Evolutionary conservation across 345 rosid species (phyloP), one percentile per base, ranked within the genome.

Genomic region (Atalantia buxifolia): DNA sequence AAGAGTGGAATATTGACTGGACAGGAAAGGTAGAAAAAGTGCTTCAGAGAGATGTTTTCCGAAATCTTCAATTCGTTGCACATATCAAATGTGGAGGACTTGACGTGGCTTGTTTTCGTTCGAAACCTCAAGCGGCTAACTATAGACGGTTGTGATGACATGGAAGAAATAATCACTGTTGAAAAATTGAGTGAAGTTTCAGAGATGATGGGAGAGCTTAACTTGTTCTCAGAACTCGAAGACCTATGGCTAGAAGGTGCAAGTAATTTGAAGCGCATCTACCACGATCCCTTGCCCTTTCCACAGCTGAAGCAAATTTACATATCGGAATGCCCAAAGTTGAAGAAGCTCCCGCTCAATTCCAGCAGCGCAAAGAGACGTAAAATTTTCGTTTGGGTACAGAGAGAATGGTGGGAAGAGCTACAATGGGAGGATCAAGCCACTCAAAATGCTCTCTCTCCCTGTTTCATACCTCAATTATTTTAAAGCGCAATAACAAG

Each of bases 71-170:
- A n/a, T n/a, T n/a, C n/a, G n/a, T n/a, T n/a, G n/a, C n/a, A n/a
- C n/a, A n/a, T n/a, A n/a, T n/a, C 48, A 42, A 30, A 33, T 1
- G 31, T 75, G 60, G 31, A 12, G 31, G 81, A 82, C 19, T 16
- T 85, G 67, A 79, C 77, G 59, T 82, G 72, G 83, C 66, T 82
- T 36, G 40, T 81, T 79, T 68, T 65, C n/a, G 82, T 80, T 30
- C 85, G 74, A 35, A 70, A 69, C 28, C 35, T 85, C 67, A 62
- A 50, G 22, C 0, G 2, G 21, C 50, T 42, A 0, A 1, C 0
- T 0, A 27, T 27, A 3, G 9, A 0, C 5, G 0, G 0, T 12
- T 62, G 35, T 16, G 4, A 13, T 12, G 6, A 12, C 13, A 14
- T 62, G 14, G 35, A 62, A 35, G 38, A 35, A 35, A 35, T 35